These are phyloP conservation scores for Tricholoma saponaceum DNA, from an alignment of 768 basidiomycete genomes.

Conservation along the genomic window DNA sequence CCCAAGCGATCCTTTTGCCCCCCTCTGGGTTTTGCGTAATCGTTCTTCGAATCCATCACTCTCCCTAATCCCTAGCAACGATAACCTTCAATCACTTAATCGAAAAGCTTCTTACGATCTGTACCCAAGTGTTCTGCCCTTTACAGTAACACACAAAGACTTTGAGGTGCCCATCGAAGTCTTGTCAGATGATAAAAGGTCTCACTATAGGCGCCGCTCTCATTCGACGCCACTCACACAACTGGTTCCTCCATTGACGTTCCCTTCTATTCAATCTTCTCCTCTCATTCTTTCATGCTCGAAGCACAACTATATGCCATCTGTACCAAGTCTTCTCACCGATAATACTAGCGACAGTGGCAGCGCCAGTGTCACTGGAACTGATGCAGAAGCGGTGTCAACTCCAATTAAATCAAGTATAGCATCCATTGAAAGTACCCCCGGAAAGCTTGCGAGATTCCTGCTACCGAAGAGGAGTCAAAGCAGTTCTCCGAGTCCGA, in stretches of 20 bases:
- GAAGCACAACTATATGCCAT: conserved; percentile 9
- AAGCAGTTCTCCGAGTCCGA: not conserved
- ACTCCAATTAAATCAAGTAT: not conserved
- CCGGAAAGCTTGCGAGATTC: conserved; percentile 3
- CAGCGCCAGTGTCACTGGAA: conserved; percentile 13
- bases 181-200: conserved; percentile 3
- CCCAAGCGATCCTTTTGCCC: conserved; percentile 66
- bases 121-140: conserved; percentile 5
- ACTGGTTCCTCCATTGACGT: not conserved
- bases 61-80: conserved; percentile 9
- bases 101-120: conserved; percentile 8
- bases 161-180: not conserved
- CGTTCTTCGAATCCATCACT: conserved; percentile 46
- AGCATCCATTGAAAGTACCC: not conserved
- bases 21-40: conserved; percentile 60
- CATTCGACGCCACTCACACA: conserved; percentile 13
- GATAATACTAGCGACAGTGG: conserved; percentile 6
- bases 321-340: conserved; percentile 4
- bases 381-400: not conserved
- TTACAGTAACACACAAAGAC: not conserved
- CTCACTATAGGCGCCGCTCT: conserved; percentile 18
- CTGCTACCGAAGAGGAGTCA: conserved; percentile 1
- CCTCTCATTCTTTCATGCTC: not conserved
- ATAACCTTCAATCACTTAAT: conserved; percentile 11
- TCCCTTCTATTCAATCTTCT: not conserved